These are phyloP conservation scores for grape (Vitis vinifera) DNA, from an alignment of 164 flowering plant species.

Conservation along the genomic window ASM3070453v1 NC_081822.1:11332001-11332500, in stretches of 20 bases:
- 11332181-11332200: too few relatives aligned
- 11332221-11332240: background rate
- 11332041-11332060: too few relatives aligned
- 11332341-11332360: background rate
- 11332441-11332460: conserved; percentile 1
- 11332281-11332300: background rate
- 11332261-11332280: background rate
- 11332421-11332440: conserved; percentile 6
- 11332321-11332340: background rate
- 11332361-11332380: background rate
- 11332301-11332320: background rate
- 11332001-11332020: too few relatives aligned
- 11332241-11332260: background rate
- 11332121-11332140: too few relatives aligned
- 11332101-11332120: too few relatives aligned
- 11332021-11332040: too few relatives aligned
- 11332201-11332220: background rate
- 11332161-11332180: too few relatives aligned
- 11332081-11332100: too few relatives aligned
- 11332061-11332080: too few relatives aligned
- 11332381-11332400: background rate
- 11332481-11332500: background rate
- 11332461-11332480: background rate
- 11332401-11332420: background rate
- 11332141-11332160: too few relatives aligned